phyloP scores from a whole-genome alignment of 192 early-diverging fungal species.

The Linnemannia schmuckeri region DNA sequence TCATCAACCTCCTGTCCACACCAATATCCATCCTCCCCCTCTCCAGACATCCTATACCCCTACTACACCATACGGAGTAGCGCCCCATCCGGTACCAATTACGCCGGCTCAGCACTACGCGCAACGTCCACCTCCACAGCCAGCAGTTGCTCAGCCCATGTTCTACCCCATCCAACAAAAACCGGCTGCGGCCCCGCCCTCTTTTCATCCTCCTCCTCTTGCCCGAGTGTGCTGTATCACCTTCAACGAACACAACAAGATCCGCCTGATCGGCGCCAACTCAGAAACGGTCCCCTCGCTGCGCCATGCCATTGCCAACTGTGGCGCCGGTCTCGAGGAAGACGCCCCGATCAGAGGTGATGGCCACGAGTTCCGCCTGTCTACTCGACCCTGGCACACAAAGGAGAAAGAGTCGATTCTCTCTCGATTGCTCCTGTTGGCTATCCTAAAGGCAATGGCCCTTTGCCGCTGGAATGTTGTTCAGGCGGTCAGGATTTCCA shows the following conservation, averaged over 20 bases:
- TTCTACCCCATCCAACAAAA: not conserved
- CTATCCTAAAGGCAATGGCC: not conserved
- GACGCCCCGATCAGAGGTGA: not conserved
- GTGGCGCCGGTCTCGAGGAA: not conserved
- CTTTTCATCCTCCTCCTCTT: not conserved
- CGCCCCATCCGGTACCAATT: not conserved
- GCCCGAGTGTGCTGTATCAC: not conserved
- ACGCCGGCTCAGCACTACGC: not conserved
- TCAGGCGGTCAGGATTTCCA: not conserved
- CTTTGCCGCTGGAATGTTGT: not conserved
- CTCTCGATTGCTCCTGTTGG: not conserved
- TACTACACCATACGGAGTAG: not conserved
- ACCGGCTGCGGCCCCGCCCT: not conserved
- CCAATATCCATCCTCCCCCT: not conserved
- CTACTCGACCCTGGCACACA: constrained; percentile 1
- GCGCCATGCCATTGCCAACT: not conserved
- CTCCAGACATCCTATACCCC: not conserved
- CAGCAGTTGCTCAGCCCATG: not conserved
- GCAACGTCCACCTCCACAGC: not conserved
- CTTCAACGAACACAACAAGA: not conserved
- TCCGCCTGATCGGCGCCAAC: not conserved
- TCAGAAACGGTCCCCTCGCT: not conserved
- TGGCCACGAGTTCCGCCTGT: not conserved
- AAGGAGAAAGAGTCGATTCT: not conserved
- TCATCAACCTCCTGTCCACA: not conserved